A percentile compares a stretch with the other conserved stretches of the same genome.
phyloP scores from a whole-genome alignment of 2,329 filamentous ascomycete species.

The Ploettnerulaceae sp. region DNA sequence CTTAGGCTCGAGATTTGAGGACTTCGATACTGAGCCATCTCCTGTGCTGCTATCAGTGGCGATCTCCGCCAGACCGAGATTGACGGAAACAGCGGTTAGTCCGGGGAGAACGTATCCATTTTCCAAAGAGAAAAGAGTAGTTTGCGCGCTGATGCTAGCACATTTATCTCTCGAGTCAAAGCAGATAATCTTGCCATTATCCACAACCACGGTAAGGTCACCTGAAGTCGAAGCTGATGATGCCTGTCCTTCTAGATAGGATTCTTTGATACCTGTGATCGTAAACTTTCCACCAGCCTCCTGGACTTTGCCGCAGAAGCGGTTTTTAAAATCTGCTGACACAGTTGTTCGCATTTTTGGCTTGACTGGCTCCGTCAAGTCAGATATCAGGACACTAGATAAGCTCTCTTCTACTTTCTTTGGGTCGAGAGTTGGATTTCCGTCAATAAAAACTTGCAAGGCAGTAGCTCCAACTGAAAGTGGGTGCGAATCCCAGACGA shows the following conservation, averaged over 20 bases:
- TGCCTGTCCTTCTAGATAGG: constrained; percentile 33
- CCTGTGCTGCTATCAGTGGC: constrained; percentile 39
- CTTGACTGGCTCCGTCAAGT: constrained; percentile 1
- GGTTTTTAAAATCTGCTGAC: constrained; percentile 23
- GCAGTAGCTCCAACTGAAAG: constrained; percentile 42
- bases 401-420: constrained; percentile 32
- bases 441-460: constrained; percentile 45
- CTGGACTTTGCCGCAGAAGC: constrained; percentile 28
- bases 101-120: constrained; percentile 46
- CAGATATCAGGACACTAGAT: constrained; percentile 10
- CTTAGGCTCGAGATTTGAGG: constrained; percentile 30
- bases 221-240: constrained; percentile 2
- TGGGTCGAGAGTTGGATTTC: constrained; percentile 35
- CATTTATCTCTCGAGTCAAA: constrained; percentile 34
- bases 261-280: constrained; percentile 37
- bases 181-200: constrained; percentile 40
- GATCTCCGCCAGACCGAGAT: constrained; percentile 49
- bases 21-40: constrained; percentile 40
- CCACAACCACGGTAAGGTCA: constrained; percentile 39
- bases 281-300: constrained; percentile 31
- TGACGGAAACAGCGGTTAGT: constrained; percentile 44
- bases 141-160: constrained; percentile 20
- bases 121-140: constrained; percentile 36
- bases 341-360: constrained; percentile 29
- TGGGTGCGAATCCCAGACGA: constrained; percentile 46